Evolutionary conservation across 2,329 filamentous ascomycete genomes (phyloP).

Genomic region (Scedosporium dehoogii): DNA sequence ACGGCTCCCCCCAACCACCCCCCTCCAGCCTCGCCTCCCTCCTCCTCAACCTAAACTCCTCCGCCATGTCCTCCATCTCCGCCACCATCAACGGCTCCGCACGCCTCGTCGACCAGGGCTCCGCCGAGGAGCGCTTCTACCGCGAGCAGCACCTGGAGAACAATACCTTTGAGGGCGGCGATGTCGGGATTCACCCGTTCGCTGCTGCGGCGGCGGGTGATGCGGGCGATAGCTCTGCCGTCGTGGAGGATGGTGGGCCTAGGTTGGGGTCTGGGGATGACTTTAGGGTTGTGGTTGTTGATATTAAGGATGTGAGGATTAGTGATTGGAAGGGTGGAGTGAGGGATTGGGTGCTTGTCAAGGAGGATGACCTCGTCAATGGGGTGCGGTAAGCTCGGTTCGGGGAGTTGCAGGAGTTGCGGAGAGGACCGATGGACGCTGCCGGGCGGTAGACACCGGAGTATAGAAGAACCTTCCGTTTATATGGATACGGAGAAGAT

Average conservation of each 20-base stretch:
- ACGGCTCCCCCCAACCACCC: constrained; percentile 53
- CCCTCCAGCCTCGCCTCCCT: constrained; percentile 71
- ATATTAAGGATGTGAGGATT: constrained; percentile 74
- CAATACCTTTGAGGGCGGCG: constrained; percentile 69
- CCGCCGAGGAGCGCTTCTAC: constrained; percentile 77
- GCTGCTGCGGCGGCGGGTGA: constrained; percentile 21
- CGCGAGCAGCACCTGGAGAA: constrained; percentile 78
- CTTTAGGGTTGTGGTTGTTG: constrained; percentile 78
- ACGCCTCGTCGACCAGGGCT: constrained; percentile 58
- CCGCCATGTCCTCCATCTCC: constrained; percentile 76
- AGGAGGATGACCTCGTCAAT: constrained; percentile 28
- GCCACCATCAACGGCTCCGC: constrained; percentile 91
- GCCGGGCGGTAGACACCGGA: no score
- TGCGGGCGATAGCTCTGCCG: not conserved
- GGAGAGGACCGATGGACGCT: no score
- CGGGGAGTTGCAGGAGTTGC: not conserved
- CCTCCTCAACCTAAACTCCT: constrained; percentile 83
- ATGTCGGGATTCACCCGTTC: not conserved
- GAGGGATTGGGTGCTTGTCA: constrained; percentile 57
- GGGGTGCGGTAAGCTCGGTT: constrained; percentile 20
- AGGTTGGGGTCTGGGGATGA: constrained; percentile 47
- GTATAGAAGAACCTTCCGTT: no score
- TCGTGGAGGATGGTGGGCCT: not conserved
- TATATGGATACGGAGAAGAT: no score
- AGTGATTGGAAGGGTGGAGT: constrained; percentile 95